These are phyloP conservation scores for Fusarium sp. DNA, from an alignment of 2,329 filamentous ascomycete genomes.

Conservation along the genomic window DNA sequence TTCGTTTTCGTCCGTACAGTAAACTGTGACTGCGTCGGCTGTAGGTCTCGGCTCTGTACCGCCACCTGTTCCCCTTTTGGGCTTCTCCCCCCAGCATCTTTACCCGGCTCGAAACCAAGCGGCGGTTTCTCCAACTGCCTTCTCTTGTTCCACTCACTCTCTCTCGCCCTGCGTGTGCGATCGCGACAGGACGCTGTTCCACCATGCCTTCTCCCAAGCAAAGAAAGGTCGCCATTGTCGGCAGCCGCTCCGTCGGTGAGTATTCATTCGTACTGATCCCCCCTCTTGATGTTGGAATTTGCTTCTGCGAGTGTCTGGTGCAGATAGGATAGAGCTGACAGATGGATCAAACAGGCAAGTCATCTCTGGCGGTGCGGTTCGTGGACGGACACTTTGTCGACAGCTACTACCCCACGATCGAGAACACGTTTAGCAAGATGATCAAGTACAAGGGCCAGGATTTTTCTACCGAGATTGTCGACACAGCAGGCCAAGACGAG, in stretches of 20 bases:
- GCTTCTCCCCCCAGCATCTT: not conserved
- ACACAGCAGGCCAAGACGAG: conserved; percentile 98
- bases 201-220: conserved; percentile 74
- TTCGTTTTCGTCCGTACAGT: not conserved
- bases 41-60: conserved; percentile 5
- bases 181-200: conserved; percentile 20
- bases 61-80: conserved; percentile 15
- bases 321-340: conserved; percentile 17
- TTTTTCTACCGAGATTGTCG: conserved; percentile 95
- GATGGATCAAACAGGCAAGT: conserved; percentile 77
- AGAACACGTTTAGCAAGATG: conserved; percentile 97
- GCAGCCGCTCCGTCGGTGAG: conserved; percentile 85
- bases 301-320: not conserved
- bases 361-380: conserved; percentile 94
- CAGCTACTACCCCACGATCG: conserved; percentile 98
- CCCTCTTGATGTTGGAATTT: not conserved
- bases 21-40: not conserved
- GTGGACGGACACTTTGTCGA: conserved; percentile 99
- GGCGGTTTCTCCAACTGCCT: not conserved
- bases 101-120: not conserved
- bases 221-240: conserved; percentile 95
- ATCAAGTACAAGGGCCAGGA: conserved; percentile 95
- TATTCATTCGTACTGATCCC: conserved; percentile 13
- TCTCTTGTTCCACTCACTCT: conserved; percentile 26
- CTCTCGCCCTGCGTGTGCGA: conserved; percentile 9